Conservation (phyloP, 1,139 yeast genomes). For the Geotrichum citri-aurantii region DNA sequence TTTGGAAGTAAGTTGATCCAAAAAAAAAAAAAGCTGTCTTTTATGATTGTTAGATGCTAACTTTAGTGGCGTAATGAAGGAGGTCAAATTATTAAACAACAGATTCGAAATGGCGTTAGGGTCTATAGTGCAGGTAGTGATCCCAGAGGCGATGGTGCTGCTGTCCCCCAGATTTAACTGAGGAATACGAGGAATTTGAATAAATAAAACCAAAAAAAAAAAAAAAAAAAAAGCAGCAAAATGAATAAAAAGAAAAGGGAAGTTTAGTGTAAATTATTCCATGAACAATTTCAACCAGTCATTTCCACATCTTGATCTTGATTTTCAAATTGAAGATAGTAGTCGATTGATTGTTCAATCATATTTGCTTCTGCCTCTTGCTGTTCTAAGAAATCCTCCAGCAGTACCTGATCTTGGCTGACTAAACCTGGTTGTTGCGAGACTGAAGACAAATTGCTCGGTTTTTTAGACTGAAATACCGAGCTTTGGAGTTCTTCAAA, state of each 20-base stretch:
- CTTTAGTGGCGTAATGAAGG: slow-evolving; percentile 29
- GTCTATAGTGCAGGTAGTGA: slow-evolving; percentile 72
- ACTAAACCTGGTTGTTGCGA: not conserved
- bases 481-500: not conserved
- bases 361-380: not conserved
- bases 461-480: not conserved
- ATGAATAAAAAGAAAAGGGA: not conserved
- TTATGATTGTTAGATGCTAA: slow-evolving; percentile 42
- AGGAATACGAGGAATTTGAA: slow-evolving; percentile 3
- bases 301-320: not conserved
- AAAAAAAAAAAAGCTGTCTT: slow-evolving; percentile 13
- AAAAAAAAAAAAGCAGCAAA: not conserved
- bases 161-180: slow-evolving; percentile 47
- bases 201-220: not conserved
- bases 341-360: not conserved
- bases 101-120: slow-evolving; percentile 37
- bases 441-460: not conserved
- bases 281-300: not conserved
- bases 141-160: slow-evolving; percentile 75
- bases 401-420: not conserved
- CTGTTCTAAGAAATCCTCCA: slow-evolving; percentile 8
- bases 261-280: not conserved
- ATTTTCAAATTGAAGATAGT: not conserved
- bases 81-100: slow-evolving; percentile 60
- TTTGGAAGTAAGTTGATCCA: slow-evolving; percentile 24